Evolutionary conservation across 257 asterid genomes (phyloP).

Genomic region (Jaltomata sinuosa): DNA sequence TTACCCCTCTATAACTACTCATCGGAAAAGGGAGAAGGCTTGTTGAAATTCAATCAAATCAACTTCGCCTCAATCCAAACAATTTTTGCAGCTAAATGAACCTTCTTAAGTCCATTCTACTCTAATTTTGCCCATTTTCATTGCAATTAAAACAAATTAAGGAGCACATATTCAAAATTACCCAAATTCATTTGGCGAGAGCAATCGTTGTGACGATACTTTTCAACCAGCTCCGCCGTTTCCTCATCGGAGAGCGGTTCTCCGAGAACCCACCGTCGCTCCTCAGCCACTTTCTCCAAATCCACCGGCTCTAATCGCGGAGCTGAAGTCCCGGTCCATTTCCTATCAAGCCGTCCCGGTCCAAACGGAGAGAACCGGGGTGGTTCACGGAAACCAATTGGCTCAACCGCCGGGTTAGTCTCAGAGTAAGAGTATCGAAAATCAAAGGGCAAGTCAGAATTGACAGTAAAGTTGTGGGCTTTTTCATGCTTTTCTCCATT

Average conservation of each 20-base stretch:
- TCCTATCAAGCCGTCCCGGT: conserved; percentile 70
- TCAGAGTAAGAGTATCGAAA: conserved; percentile 82
- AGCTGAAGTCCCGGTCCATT: conserved; percentile 76
- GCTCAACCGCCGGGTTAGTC: conserved; percentile 45
- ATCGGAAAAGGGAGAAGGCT: background rate
- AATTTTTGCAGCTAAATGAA: background rate
- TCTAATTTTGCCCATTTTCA: background rate
- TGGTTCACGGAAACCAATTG: conserved; percentile 76
- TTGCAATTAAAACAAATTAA: background rate
- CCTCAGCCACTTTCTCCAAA: conserved; percentile 41
- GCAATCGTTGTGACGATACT: conserved; percentile 64
- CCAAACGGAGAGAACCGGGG: conserved; percentile 77
- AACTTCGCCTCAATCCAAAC: background rate
- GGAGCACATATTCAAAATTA: background rate
- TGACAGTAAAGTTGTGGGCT: conserved; percentile 11
- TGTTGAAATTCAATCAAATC: background rate
- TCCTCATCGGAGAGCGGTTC: conserved; percentile 62
- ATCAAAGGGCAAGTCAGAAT: conserved; percentile 64
- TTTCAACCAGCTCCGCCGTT: conserved; percentile 66
- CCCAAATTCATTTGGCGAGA: conserved; percentile 86
- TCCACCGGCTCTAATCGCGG: conserved; percentile 32
- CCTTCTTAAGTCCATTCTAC: background rate
- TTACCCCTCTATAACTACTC: background rate
- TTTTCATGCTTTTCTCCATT: conserved; percentile 3
- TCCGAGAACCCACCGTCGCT: conserved; percentile 44